phyloP scores from a whole-genome alignment of 1,139 yeast species.

The Zygotorulaspora mrakii region DNA sequence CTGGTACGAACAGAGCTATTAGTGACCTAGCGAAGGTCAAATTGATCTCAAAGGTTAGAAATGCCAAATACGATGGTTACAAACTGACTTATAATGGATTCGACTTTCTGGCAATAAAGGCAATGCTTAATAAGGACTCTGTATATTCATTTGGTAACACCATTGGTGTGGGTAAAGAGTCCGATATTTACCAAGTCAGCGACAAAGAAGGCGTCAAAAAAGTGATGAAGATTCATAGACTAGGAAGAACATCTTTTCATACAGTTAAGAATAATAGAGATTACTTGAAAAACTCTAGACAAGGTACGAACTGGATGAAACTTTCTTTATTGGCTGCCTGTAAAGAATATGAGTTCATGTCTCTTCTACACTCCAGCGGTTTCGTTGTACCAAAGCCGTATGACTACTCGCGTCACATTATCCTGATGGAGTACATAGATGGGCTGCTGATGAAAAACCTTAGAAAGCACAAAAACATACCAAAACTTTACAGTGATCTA shows the following conservation, averaged over 20 bases:
- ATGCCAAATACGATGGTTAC: slow-evolving; percentile 90
- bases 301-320: slow-evolving; percentile 80
- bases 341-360: slow-evolving; percentile 87
- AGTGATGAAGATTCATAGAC: slow-evolving; percentile 84
- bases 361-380: slow-evolving; percentile 64
- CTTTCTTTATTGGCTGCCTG: slow-evolving; percentile 86
- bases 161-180: slow-evolving; percentile 96
- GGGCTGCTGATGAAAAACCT: slow-evolving; percentile 90
- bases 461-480: slow-evolving; percentile 62
- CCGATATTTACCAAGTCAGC: slow-evolving; percentile 87
- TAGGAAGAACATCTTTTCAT: slow-evolving; percentile 89
- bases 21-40: slow-evolving; percentile 84
- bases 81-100: slow-evolving; percentile 83
- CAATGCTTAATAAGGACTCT: slow-evolving; percentile 70
- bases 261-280: slow-evolving; percentile 93
- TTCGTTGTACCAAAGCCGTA: slow-evolving; percentile 85
- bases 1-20: slow-evolving; percentile 75
- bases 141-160: slow-evolving; percentile 78
- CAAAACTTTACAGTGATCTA: slow-evolving; percentile 71
- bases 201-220: slow-evolving; percentile 60
- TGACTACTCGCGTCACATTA: slow-evolving; percentile 87
- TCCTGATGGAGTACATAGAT: slow-evolving; percentile 83
- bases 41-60: slow-evolving; percentile 70
- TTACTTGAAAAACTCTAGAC: slow-evolving; percentile 61
- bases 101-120: slow-evolving; percentile 84